phyloP scores from a whole-genome alignment of 306 rosid genomes.

The Trifolium dubium region DNA sequence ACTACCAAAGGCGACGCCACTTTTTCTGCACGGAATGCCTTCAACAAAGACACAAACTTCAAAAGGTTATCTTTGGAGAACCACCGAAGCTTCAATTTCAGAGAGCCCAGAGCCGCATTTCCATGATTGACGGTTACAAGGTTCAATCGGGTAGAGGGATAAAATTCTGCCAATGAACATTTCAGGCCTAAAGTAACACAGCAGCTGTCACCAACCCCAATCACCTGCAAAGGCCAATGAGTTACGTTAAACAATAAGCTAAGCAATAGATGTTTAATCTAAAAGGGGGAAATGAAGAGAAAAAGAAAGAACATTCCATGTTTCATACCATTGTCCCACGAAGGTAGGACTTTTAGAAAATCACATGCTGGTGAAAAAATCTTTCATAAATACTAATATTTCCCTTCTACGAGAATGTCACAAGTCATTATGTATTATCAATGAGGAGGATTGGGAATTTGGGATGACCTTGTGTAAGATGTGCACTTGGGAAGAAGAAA shows the following conservation, averaged over 20 bases:
- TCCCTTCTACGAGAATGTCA: conserved; percentile 4
- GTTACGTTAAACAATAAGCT: conserved; percentile 36
- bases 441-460: conserved; percentile 10
- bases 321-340: conserved; percentile 8
- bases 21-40: conserved; percentile 72
- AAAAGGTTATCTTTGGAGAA: conserved; percentile 60
- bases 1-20: conserved; percentile 56
- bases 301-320: conserved; percentile 3
- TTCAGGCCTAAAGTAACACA: conserved; percentile 62
- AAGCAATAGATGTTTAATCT: conserved; percentile 7
- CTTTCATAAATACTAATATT: conserved; percentile 24
- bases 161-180: conserved; percentile 47
- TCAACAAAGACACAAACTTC: conserved; percentile 74
- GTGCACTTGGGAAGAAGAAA: background rate
- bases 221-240: conserved; percentile 55
- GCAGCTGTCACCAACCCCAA: conserved; percentile 53
- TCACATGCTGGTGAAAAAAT: background rate
- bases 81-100: conserved; percentile 77
- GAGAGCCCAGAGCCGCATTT: conserved; percentile 42
- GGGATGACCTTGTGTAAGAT: conserved; percentile 12
- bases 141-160: conserved; percentile 44
- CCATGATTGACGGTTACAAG: conserved; percentile 39
- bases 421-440: background rate
- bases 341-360: background rate
- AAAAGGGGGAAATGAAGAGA: background rate